Evolutionary conservation across 345 rosid genomes (phyloP).

Genomic region (Draba incana): DNA sequence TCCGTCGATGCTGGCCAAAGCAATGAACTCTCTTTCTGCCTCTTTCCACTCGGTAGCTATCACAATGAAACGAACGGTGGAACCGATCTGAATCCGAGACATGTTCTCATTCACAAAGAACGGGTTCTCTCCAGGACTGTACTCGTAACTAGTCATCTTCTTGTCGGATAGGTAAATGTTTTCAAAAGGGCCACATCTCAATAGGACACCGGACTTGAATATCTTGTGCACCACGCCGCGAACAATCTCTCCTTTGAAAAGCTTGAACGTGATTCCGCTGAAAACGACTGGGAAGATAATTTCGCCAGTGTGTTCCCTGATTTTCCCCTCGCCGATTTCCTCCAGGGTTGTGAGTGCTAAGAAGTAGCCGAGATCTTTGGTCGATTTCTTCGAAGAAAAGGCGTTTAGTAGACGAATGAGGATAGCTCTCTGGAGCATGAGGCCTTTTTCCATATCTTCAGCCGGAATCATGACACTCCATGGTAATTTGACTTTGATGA

Average conservation of each 20-base stretch:
- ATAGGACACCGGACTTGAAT: constrained; percentile 67
- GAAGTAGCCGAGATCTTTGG: constrained; percentile 71
- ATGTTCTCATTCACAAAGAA: constrained; percentile 43
- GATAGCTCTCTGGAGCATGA: constrained; percentile 62
- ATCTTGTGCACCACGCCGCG: constrained; percentile 66
- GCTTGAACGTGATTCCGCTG: constrained; percentile 69
- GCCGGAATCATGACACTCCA: constrained; percentile 72
- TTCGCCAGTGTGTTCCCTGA: constrained; percentile 62
- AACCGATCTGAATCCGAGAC: constrained; percentile 5
- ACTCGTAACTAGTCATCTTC: constrained; percentile 64
- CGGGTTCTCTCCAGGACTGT: constrained; percentile 58
- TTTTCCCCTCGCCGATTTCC: constrained; percentile 63
- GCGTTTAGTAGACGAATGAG: constrained; percentile 59
- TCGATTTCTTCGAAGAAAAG: constrained; percentile 55
- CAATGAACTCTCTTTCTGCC: constrained; percentile 12
- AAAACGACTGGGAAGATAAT: constrained; percentile 68
- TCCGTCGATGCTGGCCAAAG: constrained; percentile 17
- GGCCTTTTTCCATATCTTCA: constrained; percentile 58
- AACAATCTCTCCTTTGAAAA: constrained; percentile 69
- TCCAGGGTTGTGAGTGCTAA: constrained; percentile 57
- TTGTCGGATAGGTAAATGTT: constrained; percentile 50
- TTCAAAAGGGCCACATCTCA: constrained; percentile 69
- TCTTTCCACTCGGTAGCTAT: neutral
- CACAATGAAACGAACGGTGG: constrained; percentile 2
- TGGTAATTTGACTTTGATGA: constrained; percentile 59